Percentiles rank a stretch among this genome's conserved stretches.
Conservation (phyloP, 805 yeast species). For the Candida quercuum region DNA sequence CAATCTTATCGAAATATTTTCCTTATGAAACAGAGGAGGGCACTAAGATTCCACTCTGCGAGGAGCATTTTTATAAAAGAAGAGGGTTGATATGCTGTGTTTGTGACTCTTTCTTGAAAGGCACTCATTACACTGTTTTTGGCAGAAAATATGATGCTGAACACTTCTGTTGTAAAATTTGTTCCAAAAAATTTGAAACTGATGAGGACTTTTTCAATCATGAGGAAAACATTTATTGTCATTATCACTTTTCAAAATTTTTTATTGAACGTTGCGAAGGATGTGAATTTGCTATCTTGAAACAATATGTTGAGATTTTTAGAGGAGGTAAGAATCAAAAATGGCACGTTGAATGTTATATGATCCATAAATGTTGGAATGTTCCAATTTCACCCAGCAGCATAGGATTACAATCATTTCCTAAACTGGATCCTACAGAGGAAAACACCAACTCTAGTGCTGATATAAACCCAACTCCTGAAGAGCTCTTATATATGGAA, state of each 20-base stretch:
- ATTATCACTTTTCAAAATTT: slow-evolving; percentile 81
- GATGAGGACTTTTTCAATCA: slow-evolving; percentile 92
- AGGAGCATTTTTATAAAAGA: slow-evolving; percentile 84
- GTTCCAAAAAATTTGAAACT: slow-evolving; percentile 80
- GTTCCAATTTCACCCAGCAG: slow-evolving; percentile 64
- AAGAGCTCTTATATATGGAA: slow-evolving; percentile 53
- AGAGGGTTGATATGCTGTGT: slow-evolving; percentile 80
- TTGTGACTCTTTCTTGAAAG: slow-evolving; percentile 82
- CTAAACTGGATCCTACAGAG: slow-evolving; percentile 21
- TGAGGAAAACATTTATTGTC: slow-evolving; percentile 78
- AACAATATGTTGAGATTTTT: slow-evolving; percentile 89
- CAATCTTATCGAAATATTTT: slow-evolving; percentile 83
- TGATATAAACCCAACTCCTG: slow-evolving; percentile 35
- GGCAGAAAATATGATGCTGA: slow-evolving; percentile 91
- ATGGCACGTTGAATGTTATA: slow-evolving; percentile 99
- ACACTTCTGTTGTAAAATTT: slow-evolving; percentile 88
- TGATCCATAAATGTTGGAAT: slow-evolving; percentile 97
- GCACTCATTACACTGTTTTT: slow-evolving; percentile 90
- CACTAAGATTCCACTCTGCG: slow-evolving; percentile 69
- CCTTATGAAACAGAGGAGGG: slow-evolving; percentile 55
- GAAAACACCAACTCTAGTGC: slow-evolving; percentile 18
- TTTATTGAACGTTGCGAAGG: slow-evolving; percentile 92
- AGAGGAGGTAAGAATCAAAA: slow-evolving; percentile 89
- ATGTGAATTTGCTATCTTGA: slow-evolving; percentile 83
- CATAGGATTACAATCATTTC: slow-evolving; percentile 39